Evolutionary conservation across 2,329 filamentous ascomycete genomes (phyloP), one percentile per base, ranked within the genome.

Genomic region (Helotiales sp.): DNA sequence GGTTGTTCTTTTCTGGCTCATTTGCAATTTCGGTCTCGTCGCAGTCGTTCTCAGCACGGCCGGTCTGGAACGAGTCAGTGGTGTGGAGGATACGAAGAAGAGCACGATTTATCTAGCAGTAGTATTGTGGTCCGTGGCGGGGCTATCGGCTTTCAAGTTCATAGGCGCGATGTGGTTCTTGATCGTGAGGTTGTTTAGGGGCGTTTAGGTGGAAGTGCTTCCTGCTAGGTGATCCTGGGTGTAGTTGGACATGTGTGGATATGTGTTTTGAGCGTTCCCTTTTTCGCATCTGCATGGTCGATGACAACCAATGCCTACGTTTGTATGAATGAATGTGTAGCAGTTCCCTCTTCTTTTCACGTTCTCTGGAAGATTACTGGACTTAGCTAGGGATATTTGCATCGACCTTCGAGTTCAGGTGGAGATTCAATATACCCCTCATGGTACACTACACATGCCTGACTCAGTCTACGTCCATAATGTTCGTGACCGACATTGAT

Each of bases 1-100:
- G 27, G 93, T 97, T 65, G 95, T 99, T 29, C 79, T 98, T 51
- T 86, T 89, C 64, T 99, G 95, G 95, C 96, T 99, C 82, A 91
- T 98, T 68, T 92, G 87, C 70, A 99, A 99, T 74, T 90, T 99
- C 72, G 92, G 85, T 0, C 84, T 99, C 5, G 86, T 85, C 0
- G 93, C 93, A 0, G 81, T 96, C 1, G 93, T 99, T 7, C 79
- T 99, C 64, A 93, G 89, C 70, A 87, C 90, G 1, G 93, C 89
- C 24, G 93, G 95, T 2, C 74, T 97, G 62, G 87, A 96, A 65
- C 81, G 82, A 59, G 81, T 93, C 51, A 90, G 93, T 72, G 96
- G 97, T 67, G 76, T 49, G 8, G 57, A 51, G 3, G 50, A n/a
- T 2, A 90, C 90, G 7, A 60, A 56, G 27, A 71, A 68, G 58